Base-by-base conservation (phyloP, 164 flowering plant genomes). In the Vitis riparia region DNA sequence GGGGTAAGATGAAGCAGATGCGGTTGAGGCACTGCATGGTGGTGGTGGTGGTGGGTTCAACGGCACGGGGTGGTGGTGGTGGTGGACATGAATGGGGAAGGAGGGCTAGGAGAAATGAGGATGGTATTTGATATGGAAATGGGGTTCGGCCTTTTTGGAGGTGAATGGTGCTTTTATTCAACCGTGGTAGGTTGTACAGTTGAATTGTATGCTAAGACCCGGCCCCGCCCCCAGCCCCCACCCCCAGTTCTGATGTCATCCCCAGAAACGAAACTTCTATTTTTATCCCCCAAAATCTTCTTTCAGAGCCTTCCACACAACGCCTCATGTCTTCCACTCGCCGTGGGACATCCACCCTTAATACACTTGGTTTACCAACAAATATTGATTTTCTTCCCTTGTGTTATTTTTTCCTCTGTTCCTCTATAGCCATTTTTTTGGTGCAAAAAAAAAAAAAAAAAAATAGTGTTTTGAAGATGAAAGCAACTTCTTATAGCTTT, bases 1-100 rank as follows among this genome's bases (percentile, higher is more conserved):
- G 75, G 1, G 97, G 92, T 29, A 87, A 71, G 51, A 88, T 64
- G 75, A 84, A 73, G 68, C 94, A 88, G 53, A 91, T 79, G 44
- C 79, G 83, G 51, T 79, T 78, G 13, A 88, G 57, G 44, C 6
- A 6, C 11, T 80, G 68, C 86, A 80, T 82, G 75, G 69, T 72
- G 51, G 1, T 32, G 62, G 11, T 0, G 51, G 53, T 6, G 63
- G 68, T 2, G 74, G 2, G 44, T 37, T 37, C 44, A 37, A 37
- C 6, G 2, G 44, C 44, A 37, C 44, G 44, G 5, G 52, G 32
- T 50, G 4, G 48, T 27, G 60, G 17, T 23, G 14, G 14, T 4
- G 56, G 2, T 8, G 63, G 66, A 56, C 65, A 70, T 70, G 17
- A 48, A 63, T 1, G 32, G 55, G 32, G 60, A 32, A 17, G 59